phyloP scores from a whole-genome alignment of 2,329 filamentous ascomycete species.

The Pleomassaria siparia region DNA sequence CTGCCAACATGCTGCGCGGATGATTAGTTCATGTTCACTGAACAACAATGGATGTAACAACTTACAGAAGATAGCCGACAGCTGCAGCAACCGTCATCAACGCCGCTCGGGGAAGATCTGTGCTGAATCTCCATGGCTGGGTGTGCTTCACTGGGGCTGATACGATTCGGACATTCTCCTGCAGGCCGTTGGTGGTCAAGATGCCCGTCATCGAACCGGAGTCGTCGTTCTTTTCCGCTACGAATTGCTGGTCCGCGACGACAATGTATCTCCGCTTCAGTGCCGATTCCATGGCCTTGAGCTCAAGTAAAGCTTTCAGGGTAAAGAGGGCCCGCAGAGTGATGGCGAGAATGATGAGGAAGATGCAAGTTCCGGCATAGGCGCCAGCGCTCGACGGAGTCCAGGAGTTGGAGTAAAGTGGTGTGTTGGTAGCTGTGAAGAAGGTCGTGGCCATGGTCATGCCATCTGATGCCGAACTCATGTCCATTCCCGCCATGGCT shows the following conservation, averaged over 20 bases:
- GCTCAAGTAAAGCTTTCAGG: constrained; percentile 61
- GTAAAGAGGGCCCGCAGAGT: constrained; percentile 72
- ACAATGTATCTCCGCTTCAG: constrained; percentile 75
- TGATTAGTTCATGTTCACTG: constrained; percentile 17
- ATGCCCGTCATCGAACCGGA: constrained; percentile 65
- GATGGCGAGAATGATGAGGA: constrained; percentile 75
- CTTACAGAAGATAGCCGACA: constrained; percentile 84
- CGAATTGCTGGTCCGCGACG: constrained; percentile 64
- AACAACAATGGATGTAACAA: constrained; percentile 24
- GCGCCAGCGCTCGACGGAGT: constrained; percentile 67
- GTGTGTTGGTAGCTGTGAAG: constrained; percentile 62
- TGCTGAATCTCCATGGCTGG: constrained; percentile 77
- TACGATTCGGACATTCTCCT: constrained; percentile 78
- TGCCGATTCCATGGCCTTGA: constrained; percentile 72
- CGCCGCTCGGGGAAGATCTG: constrained; percentile 72
- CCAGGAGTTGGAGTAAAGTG: constrained; percentile 71
- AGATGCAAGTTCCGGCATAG: constrained; percentile 91
- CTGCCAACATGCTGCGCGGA: constrained; percentile 74
- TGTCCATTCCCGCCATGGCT: constrained; percentile 15
- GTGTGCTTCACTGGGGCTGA: constrained; percentile 55
- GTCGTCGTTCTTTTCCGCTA: constrained; percentile 60
- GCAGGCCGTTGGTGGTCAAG: constrained; percentile 72
- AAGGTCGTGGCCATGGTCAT: constrained; percentile 62
- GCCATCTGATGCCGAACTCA: constrained; percentile 23
- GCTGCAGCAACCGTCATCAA: constrained; percentile 73